Conservation (phyloP, 345 rosid genomes). For the Eucalyptus paniculata region DNA sequence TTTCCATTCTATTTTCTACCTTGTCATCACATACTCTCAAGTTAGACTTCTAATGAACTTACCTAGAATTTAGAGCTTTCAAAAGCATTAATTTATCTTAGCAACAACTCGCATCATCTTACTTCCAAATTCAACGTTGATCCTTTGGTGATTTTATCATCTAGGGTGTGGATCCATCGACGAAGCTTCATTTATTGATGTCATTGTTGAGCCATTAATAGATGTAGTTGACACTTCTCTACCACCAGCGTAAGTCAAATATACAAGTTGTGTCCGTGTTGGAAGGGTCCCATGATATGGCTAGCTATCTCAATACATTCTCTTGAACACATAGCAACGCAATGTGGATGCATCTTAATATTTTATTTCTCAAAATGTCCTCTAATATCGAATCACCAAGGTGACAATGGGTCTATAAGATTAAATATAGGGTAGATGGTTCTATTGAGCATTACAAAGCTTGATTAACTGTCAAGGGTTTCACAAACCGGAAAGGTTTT, state of each 20-base stretch:
- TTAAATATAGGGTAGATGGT: too few relatives aligned
- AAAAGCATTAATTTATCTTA: background rate
- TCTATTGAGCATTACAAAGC: too few relatives aligned
- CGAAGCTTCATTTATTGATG: background rate
- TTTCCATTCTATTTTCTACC: background rate
- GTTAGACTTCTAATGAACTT: background rate
- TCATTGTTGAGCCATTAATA: fast-evolving
- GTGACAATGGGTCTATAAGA: too few relatives aligned
- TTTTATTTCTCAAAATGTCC: background rate
- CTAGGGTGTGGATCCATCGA: background rate
- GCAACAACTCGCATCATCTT: background rate
- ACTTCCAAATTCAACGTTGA: background rate
- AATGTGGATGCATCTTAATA: background rate
- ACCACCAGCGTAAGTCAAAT: background rate
- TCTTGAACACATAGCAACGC: background rate
- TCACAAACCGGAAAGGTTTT: fast-evolving
- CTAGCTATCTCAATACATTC: fast-evolving
- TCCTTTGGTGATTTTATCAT: background rate
- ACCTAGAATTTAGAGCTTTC: background rate
- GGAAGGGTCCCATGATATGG: background rate
- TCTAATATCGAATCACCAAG: too few relatives aligned
- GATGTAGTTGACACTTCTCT: background rate
- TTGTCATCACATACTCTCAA: background rate
- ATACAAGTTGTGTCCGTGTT: background rate
- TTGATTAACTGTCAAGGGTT: too few relatives aligned